These are phyloP conservation scores for Daedaleopsis nitida DNA, from an alignment of 768 basidiomycete species.

Conservation along the genomic window DNA sequence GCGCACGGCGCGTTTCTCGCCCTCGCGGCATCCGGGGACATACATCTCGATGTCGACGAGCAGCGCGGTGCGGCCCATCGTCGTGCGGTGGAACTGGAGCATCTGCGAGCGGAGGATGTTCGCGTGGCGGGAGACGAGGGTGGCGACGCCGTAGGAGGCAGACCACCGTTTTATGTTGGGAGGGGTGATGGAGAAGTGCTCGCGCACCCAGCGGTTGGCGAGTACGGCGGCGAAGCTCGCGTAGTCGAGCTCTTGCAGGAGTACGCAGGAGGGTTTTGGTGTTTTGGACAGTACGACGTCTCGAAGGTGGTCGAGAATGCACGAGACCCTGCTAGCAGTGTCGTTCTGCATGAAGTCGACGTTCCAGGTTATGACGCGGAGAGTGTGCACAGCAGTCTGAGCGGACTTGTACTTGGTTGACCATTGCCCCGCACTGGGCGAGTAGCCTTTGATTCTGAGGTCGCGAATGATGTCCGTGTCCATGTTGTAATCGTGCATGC, in stretches of 20 bases:
- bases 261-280: slow-evolving; percentile 61
- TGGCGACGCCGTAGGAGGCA: slow-evolving; percentile 65
- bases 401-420: background rate
- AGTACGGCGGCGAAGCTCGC: slow-evolving; percentile 50
- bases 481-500: background rate
- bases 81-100: slow-evolving; percentile 53
- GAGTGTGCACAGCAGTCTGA: slow-evolving; percentile 34
- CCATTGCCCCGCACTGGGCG: slow-evolving; percentile 2
- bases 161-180: slow-evolving; percentile 58
- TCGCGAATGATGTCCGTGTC: background rate
- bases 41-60: slow-evolving; percentile 56
- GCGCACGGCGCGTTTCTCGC: slow-evolving; percentile 48
- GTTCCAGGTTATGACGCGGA: slow-evolving; percentile 75
- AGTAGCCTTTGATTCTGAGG: slow-evolving; percentile 2
- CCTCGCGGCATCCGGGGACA: slow-evolving; percentile 25
- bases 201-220: slow-evolving; percentile 61
- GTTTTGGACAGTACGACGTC: slow-evolving; percentile 48
- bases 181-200: slow-evolving; percentile 61
- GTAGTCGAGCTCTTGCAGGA: slow-evolving; percentile 68
- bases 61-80: slow-evolving; percentile 56
- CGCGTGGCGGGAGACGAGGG: slow-evolving; percentile 61
- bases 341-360: slow-evolving; percentile 49
- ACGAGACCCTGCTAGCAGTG: slow-evolving; percentile 45
- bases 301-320: slow-evolving; percentile 57
- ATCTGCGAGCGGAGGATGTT: slow-evolving; percentile 50